A percentile compares a stretch with the other conserved stretches of the same genome.
Evolutionary conservation across 768 basidiomycete genomes (phyloP).

Genomic region (Russula dissimulans): DNA sequence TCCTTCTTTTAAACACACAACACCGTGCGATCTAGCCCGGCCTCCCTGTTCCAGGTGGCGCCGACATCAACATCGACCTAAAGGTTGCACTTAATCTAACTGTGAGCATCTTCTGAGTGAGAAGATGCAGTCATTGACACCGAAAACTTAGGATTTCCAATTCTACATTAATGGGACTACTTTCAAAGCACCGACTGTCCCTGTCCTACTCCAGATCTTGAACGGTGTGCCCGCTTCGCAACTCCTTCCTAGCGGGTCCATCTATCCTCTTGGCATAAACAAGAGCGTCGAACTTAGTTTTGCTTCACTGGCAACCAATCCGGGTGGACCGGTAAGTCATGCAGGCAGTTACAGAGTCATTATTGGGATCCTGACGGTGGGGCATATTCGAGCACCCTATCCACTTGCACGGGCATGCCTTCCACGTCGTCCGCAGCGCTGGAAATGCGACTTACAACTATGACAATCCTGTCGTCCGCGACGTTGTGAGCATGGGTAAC

Average conservation of each 20-base stretch:
- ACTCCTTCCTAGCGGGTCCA: slow-evolving; percentile 39
- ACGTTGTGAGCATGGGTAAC: slow-evolving; percentile 29
- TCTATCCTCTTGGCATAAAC: slow-evolving; percentile 39
- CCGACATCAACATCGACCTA: slow-evolving; percentile 3
- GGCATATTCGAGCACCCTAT: background rate
- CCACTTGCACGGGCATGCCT: slow-evolving; percentile 4
- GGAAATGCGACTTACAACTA: slow-evolving; percentile 14
- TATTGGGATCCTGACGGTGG: no score
- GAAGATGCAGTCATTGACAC: background rate
- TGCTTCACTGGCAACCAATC: background rate
- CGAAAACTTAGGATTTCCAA: background rate
- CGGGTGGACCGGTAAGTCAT: background rate
- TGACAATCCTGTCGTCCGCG: slow-evolving; percentile 36
- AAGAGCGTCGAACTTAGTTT: slow-evolving; percentile 35
- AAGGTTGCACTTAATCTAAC: background rate
- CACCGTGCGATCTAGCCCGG: background rate
- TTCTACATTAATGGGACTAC: slow-evolving; percentile 31
- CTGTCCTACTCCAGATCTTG: slow-evolving; percentile 49
- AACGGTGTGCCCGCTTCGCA: slow-evolving; percentile 41
- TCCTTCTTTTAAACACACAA: no score
- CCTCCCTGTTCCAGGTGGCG: background rate
- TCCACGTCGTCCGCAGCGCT: slow-evolving; percentile 14
- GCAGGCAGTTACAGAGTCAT: no score
- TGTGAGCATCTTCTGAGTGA: background rate
- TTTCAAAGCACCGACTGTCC: slow-evolving; percentile 35